These are phyloP conservation scores for Cornus kousa DNA, from an alignment of 148 eudicot genomes.

Conservation along the genomic window DNA sequence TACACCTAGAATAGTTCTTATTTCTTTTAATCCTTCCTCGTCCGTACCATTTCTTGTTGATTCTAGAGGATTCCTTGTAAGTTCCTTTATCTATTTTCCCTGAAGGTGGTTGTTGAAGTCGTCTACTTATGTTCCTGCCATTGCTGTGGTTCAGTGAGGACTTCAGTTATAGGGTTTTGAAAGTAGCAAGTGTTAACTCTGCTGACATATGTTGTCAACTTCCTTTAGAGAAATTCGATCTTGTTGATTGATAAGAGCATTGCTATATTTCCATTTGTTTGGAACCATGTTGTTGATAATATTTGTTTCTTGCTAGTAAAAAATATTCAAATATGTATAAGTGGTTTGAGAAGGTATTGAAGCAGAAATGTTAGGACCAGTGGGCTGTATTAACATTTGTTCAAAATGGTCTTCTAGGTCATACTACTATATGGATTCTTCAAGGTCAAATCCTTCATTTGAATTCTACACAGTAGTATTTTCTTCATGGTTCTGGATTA, in stretches of 20 bases:
- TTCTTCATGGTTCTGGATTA: background rate
- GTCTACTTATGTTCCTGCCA: no score
- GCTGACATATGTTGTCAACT: no score
- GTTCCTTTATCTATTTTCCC: no score
- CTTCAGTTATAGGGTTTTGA: background rate
- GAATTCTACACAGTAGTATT: background rate
- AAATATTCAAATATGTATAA: background rate
- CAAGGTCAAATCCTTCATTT: background rate
- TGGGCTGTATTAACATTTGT: background rate
- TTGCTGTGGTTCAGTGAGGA: background rate
- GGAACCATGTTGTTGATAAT: background rate
- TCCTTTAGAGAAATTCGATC: no score
- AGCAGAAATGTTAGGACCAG: background rate
- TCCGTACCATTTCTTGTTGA: no score
- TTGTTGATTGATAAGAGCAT: background rate
- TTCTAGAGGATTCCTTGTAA: background rate
- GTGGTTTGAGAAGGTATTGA: background rate
- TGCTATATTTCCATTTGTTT: background rate
- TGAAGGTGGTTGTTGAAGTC: no score
- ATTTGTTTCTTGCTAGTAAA: no score
- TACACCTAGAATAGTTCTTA: no score
- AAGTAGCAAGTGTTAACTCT: no score
- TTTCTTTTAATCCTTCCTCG: no score
- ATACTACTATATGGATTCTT: background rate
- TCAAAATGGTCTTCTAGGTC: background rate